These are phyloP conservation scores for Aspergillus heteromorphus DNA, from an alignment of 495 filamentous ascomycete genomes.

Conservation along the genomic window DNA sequence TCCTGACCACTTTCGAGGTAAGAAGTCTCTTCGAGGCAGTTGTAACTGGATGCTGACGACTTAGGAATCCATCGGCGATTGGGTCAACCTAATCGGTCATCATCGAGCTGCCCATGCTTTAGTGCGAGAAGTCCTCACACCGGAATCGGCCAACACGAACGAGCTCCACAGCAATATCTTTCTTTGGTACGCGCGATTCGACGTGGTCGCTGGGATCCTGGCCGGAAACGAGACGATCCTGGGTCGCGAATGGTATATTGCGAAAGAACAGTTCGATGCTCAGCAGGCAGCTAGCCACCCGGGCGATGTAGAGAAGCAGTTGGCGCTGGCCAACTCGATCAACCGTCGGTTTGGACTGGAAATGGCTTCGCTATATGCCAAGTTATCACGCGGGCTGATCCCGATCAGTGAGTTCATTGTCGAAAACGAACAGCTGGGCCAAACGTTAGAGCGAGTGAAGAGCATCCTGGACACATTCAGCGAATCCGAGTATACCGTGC, in stretches of 20 bases:
- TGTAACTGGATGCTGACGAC: slow-evolving; percentile 2
- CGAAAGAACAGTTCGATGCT: slow-evolving; percentile 56
- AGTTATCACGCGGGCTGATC: slow-evolving; percentile 55
- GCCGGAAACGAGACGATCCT: slow-evolving; percentile 71
- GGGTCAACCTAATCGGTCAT: slow-evolving; percentile 86
- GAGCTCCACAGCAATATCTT: slow-evolving; percentile 66
- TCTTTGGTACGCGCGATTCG: slow-evolving; percentile 85
- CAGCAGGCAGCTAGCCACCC: slow-evolving; percentile 56
- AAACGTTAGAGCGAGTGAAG: slow-evolving; percentile 52
- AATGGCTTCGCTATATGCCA: slow-evolving; percentile 73
- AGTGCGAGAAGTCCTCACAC: slow-evolving; percentile 70
- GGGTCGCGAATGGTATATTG: slow-evolving; percentile 73
- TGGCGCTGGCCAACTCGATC: slow-evolving; percentile 57
- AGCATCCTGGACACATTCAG: slow-evolving; percentile 54
- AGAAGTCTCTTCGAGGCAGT: slow-evolving; percentile 9
- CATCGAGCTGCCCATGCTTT: slow-evolving; percentile 85
- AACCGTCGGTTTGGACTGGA: slow-evolving; percentile 74
- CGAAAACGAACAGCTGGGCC: slow-evolving; percentile 54
- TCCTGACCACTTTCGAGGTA: slow-evolving; percentile 92
- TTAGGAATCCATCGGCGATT: slow-evolving; percentile 92
- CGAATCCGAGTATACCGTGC: slow-evolving; percentile 53
- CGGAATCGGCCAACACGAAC: slow-evolving; percentile 66
- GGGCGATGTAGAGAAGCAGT: slow-evolving; percentile 56
- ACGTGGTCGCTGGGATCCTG: slow-evolving; percentile 77
- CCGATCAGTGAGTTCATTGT: slow-evolving; percentile 57